Evolutionary conservation across 805 yeast genomes (phyloP).

Genomic region (Candida golubevii): DNA sequence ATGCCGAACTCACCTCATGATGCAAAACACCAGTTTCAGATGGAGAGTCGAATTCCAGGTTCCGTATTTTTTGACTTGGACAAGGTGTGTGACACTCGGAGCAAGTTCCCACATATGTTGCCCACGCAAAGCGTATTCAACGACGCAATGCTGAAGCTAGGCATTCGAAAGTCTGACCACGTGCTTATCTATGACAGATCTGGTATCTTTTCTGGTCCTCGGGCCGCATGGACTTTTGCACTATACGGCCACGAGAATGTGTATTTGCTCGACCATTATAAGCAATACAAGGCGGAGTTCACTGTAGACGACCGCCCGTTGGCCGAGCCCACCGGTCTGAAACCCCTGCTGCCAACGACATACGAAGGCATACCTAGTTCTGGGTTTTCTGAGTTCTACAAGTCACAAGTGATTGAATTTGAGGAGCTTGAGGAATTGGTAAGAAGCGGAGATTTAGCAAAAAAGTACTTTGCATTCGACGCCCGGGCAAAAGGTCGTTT

Average conservation of each 20-base stretch:
- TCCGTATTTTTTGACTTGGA: conserved; percentile 19
- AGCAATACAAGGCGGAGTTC: conserved; percentile 45
- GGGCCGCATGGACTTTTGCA: conserved; percentile 88
- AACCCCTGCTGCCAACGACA: background rate
- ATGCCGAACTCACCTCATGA: conserved; percentile 69
- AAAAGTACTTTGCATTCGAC: conserved; percentile 59
- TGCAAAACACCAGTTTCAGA: conserved; percentile 53
- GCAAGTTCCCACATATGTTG: conserved; percentile 87
- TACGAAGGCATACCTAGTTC: conserved; percentile 21
- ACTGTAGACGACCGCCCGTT: conserved; percentile 14
- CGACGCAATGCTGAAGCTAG: conserved; percentile 48
- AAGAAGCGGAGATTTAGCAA: conserved; percentile 37
- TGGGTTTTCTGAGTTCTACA: conserved; percentile 30
- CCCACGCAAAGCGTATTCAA: conserved; percentile 61
- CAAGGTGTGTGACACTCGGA: conserved; percentile 30
- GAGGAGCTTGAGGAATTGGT: conserved; percentile 66
- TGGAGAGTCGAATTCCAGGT: conserved; percentile 45
- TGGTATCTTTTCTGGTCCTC: conserved; percentile 83
- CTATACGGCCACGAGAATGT: conserved; percentile 74
- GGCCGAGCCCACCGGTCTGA: conserved; percentile 14
- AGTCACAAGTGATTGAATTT: conserved; percentile 54
- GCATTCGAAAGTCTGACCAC: conserved; percentile 50
- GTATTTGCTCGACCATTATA: conserved; percentile 66
- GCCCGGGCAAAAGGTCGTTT: conserved; percentile 78
- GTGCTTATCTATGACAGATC: conserved; percentile 80